Percentiles rank a stretch among this genome's conserved stretches.
Evolutionary conservation across 2,329 filamentous ascomycete species (phyloP).

Genomic region (Scedosporium boydii): DNA sequence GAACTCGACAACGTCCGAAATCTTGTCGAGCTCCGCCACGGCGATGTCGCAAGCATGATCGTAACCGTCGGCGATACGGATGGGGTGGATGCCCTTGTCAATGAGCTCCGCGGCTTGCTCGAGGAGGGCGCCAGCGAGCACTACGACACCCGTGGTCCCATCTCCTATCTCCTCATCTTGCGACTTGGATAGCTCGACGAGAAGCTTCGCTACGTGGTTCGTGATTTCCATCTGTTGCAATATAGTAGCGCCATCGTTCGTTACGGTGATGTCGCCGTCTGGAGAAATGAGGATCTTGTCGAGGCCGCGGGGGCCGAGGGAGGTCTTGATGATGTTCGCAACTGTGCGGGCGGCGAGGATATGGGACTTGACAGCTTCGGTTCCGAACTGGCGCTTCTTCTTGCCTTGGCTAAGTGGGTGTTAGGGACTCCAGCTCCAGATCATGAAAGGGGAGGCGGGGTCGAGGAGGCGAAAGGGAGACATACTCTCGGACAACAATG

Average conservation of each 20-base stretch:
- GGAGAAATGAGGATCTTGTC: conserved; percentile 99
- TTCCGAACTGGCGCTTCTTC: conserved; percentile 95
- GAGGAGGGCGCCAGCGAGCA: conserved; percentile 84
- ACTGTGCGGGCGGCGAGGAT: conserved; percentile 95
- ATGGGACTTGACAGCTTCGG: conserved; percentile 95
- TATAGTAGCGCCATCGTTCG: conserved; percentile 97
- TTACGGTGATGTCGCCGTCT: conserved; percentile 97
- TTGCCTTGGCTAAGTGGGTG: conserved; percentile 66
- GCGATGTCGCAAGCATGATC: conserved; percentile 97
- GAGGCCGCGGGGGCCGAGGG: conserved; percentile 86
- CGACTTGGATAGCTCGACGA: conserved; percentile 95
- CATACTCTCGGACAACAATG: conserved; percentile 95
- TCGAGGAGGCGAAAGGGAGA: conserved; percentile 15
- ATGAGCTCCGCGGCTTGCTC: conserved; percentile 97
- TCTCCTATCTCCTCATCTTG: conserved; percentile 99
- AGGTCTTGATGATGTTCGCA: conserved; percentile 94
- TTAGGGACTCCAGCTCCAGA: conserved; percentile 8
- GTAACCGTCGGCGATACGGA: conserved; percentile 96
- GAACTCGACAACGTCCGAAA: conserved; percentile 87
- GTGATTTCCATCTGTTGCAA: conserved; percentile 97
- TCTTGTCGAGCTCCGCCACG: conserved; percentile 81
- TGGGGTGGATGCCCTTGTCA: conserved; percentile 99
- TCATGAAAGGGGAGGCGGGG: conserved; percentile 11
- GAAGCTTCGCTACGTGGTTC: conserved; percentile 93
- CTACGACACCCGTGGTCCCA: conserved; percentile 94